These are phyloP conservation scores for Arabis hirsuta DNA, from an alignment of 345 rosid species.

Conservation along the genomic window DNA sequence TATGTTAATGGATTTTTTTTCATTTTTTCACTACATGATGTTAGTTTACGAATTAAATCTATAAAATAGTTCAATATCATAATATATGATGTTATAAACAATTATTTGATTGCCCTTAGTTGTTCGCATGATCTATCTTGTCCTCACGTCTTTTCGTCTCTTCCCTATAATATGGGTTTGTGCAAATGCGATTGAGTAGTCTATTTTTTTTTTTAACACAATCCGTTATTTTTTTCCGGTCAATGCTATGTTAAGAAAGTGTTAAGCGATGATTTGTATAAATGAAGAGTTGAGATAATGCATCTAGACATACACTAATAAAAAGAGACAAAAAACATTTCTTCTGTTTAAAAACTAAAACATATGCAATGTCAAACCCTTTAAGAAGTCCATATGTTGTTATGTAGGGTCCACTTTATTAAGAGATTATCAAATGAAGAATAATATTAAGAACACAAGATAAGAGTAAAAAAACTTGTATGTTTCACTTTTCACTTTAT, in stretches of 20 bases:
- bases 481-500: no score
- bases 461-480: no score
- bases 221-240: background rate
- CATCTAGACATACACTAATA: background rate
- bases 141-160: conserved; percentile 28
- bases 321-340: background rate
- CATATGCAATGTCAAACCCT: background rate
- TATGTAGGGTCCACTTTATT: no score
- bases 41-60: background rate
- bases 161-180: background rate
- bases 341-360: background rate
- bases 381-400: no score
- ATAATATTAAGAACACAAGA: no score
- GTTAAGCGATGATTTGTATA: background rate
- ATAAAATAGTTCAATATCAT: background rate
- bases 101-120: background rate
- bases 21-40: background rate
- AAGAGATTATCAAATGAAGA: no score
- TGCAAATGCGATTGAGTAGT: background rate
- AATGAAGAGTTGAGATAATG: conserved; percentile 1
- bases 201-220: background rate
- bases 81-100: background rate
- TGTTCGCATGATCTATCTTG: conserved; percentile 31
- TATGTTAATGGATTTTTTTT: background rate
- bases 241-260: background rate